Evolutionary conservation across 257 asterid species (phyloP), one percentile per base, ranked within the genome.

Genomic region (Haberlea rhodopensis): DNA sequence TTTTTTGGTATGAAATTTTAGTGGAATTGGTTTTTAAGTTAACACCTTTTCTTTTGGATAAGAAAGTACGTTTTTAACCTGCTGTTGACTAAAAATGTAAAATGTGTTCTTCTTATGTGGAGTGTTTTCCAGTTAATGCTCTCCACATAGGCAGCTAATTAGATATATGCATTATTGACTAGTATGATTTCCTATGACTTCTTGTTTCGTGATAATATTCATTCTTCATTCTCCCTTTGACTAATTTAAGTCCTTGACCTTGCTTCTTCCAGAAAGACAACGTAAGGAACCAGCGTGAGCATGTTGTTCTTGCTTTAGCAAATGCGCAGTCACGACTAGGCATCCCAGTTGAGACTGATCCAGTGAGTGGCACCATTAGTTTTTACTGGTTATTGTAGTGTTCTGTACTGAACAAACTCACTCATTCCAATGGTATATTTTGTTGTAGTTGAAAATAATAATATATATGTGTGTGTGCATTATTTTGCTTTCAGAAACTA

Each of bases 271-370:
- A 92, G 99, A 89, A 87, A 79, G 99, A 92, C 86, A 92, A 92
- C 63, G 66, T 83, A 71, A 77, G 90, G 77, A 92, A 89, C 83
- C 99, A 92, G 75, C 97, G 99, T 16, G 99, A 92, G 79, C 86
- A 89, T 80, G 83, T 90, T 0, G 79, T 92, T 64, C 97, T 92
- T 55, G 69, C 88, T 71, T 78, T 89, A 76, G 97, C 91, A 68
- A 92, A 92, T 54, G 82, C 95, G 37, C 99, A 92, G 75, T 87
- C 99, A 51, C 88, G 85, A 43, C 91, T 89, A 74, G 89, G 81
- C 63, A 73, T 89, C 62, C 95, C 90, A 19, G 71, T 63, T 76
- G 94, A 74, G 19, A 80, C 95, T 57, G 91, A 92, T 79, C 96
- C 95, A 51, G 95, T 87, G 79, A 80, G 95, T 84, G 55, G 65